Evolutionary conservation across 495 filamentous ascomycete species (phyloP).

Genomic region (Hypoxylon crocopeplum): DNA sequence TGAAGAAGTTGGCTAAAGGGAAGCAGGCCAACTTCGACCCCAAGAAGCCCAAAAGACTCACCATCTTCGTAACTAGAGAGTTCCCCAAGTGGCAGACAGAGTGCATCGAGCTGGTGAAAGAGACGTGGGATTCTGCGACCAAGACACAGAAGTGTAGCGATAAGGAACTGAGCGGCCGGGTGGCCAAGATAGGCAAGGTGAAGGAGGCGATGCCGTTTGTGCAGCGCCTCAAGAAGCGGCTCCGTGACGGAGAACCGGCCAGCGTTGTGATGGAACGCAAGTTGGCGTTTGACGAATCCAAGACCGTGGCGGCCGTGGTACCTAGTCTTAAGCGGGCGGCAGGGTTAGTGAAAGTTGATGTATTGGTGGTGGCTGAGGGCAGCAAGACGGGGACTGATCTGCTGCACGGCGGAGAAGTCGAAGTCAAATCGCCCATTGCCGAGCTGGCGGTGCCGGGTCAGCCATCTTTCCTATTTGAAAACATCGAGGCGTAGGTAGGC

Average conservation of each 20-base stretch:
- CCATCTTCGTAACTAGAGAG: slow-evolving; percentile 77
- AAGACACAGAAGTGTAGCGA: slow-evolving; percentile 67
- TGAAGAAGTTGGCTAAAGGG: slow-evolving; percentile 89
- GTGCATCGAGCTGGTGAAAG: slow-evolving; percentile 78
- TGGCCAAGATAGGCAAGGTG: slow-evolving; percentile 81
- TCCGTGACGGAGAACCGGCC: slow-evolving; percentile 65
- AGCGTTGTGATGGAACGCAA: slow-evolving; percentile 78
- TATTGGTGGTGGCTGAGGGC: slow-evolving; percentile 73
- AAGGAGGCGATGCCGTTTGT: slow-evolving; percentile 99
- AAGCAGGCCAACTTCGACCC: slow-evolving; percentile 83
- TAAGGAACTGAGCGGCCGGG: slow-evolving; percentile 75
- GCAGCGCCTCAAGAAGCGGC: slow-evolving; percentile 80
- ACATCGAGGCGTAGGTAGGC: slow-evolving; percentile 42
- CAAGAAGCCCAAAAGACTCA: slow-evolving; percentile 88
- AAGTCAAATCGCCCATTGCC: slow-evolving; percentile 62
- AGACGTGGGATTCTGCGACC: slow-evolving; percentile 51
- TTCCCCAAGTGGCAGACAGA: slow-evolving; percentile 91
- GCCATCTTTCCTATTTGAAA: slow-evolving; percentile 80
- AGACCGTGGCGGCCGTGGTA: slow-evolving; percentile 64
- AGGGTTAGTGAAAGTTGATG: slow-evolving; percentile 66
- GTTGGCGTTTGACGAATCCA: slow-evolving; percentile 83
- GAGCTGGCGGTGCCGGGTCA: slow-evolving; percentile 78
- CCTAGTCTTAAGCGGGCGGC: slow-evolving; percentile 64
- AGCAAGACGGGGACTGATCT: slow-evolving; percentile 67
- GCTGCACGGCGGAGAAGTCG: slow-evolving; percentile 59